Conservation (phyloP, 2,329 filamentous ascomycete genomes). For the Fusarium zealandicum region DNA sequence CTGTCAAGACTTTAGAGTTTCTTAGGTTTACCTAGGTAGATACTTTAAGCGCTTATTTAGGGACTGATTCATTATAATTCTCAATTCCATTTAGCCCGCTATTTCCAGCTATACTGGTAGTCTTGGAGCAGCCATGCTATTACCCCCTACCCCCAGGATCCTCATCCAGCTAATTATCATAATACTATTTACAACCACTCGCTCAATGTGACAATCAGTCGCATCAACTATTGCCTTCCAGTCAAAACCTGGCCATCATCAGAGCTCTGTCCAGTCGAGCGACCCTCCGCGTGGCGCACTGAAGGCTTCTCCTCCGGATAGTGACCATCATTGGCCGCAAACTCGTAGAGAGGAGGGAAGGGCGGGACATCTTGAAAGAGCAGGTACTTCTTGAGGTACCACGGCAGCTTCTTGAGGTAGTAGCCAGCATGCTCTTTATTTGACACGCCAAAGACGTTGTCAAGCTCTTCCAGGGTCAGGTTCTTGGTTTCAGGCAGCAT, state of each 20-base stretch:
- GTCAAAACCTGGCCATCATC: constrained; percentile 6
- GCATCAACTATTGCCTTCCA: background rate
- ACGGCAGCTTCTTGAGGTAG: constrained; percentile 43
- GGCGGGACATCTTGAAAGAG: constrained; percentile 41
- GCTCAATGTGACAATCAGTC: background rate
- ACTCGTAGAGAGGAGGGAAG: constrained; percentile 44
- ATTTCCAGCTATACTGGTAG: no score
- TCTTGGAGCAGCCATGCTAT: no score
- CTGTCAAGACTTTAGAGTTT: no score
- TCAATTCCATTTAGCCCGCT: no score
- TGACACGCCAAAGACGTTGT: constrained; percentile 44
- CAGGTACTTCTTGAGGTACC: constrained; percentile 44
- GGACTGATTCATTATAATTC: no score
- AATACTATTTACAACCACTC: no score
- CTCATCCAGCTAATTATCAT: no score
- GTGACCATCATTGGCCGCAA: constrained; percentile 32
- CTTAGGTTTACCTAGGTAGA: no score
- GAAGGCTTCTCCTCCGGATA: constrained; percentile 31
- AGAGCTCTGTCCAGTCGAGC: background rate
- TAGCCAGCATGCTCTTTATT: constrained; percentile 45
- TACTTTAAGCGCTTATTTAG: no score
- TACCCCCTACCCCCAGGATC: no score
- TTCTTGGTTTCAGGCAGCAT: constrained; percentile 48
- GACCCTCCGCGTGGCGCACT: background rate
- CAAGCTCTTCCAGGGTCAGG: constrained; percentile 46